Percentiles rank a stretch among this genome's conserved stretches.
phyloP scores from a whole-genome alignment of 805 yeast species.

The Pichia thaimueangensis region DNA sequence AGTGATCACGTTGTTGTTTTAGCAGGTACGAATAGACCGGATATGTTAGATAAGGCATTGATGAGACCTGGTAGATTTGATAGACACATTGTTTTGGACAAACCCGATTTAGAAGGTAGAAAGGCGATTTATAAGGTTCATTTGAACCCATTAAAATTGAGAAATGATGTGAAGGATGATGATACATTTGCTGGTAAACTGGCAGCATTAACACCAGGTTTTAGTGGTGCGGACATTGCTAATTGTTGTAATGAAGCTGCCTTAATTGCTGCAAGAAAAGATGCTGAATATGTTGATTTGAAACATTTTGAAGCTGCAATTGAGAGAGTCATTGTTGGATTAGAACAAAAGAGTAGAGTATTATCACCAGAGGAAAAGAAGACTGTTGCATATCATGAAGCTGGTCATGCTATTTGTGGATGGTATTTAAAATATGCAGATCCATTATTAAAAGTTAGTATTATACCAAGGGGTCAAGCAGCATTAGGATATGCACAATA shows the following conservation, averaged over 20 bases:
- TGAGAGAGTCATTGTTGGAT: constrained; percentile 94
- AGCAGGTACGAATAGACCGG: constrained; percentile 97
- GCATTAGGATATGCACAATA: constrained; percentile 98
- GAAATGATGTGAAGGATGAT: constrained; percentile 38
- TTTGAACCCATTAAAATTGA: constrained; percentile 62
- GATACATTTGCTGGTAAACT: constrained; percentile 73
- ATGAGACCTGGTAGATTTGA: constrained; percentile 98
- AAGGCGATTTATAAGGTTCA: constrained; percentile 89
- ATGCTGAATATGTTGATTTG: constrained; percentile 61
- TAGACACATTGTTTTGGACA: constrained; percentile 84
- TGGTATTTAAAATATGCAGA: constrained; percentile 91
- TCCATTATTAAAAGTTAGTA: constrained; percentile 90
- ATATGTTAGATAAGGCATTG: constrained; percentile 85
- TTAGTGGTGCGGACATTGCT: constrained; percentile 97
- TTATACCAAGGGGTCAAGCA: constrained; percentile 95
- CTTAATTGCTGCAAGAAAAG: constrained; percentile 85
- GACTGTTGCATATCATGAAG: constrained; percentile 95
- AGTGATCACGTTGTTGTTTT: constrained; percentile 92
- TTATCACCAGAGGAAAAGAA: constrained; percentile 80
- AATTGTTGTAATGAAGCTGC: constrained; percentile 98
- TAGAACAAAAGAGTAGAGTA: constrained; percentile 83
- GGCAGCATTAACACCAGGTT: constrained; percentile 96
- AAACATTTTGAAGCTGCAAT: constrained; percentile 92
- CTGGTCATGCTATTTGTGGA: constrained; percentile 98
- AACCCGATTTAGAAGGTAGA: constrained; percentile 93